phyloP scores from a whole-genome alignment of 2,329 filamentous ascomycete species.

The Sclerotinia borealis region DNA sequence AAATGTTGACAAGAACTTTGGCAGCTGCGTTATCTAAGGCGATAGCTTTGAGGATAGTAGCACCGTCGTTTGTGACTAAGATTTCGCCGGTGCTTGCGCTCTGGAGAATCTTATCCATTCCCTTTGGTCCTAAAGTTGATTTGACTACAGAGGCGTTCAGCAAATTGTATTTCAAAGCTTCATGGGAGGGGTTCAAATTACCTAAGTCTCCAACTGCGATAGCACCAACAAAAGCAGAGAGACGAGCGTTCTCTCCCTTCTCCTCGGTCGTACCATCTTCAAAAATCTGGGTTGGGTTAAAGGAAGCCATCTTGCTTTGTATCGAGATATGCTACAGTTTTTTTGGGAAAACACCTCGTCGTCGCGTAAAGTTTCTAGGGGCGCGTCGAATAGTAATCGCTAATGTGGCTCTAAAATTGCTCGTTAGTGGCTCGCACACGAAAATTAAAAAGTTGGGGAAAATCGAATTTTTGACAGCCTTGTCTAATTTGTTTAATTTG shows the following conservation, averaged over 20 bases:
- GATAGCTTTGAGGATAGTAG: slow-evolving; percentile 96
- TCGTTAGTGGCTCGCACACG: slow-evolving; percentile 14
- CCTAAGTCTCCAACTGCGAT: slow-evolving; percentile 89
- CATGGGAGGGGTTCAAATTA: slow-evolving; percentile 11
- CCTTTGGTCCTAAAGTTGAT: slow-evolving; percentile 93
- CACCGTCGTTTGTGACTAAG: slow-evolving; percentile 97
- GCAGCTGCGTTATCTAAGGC: slow-evolving; percentile 97
- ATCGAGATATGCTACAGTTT: slow-evolving; percentile 12
- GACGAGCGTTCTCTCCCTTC: slow-evolving; percentile 98
- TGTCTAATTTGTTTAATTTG: neutral
- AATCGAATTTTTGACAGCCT: slow-evolving; percentile 9
- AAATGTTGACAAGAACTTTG: slow-evolving; percentile 98
- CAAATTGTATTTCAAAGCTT: slow-evolving; percentile 6
- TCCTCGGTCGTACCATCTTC: slow-evolving; percentile 94
- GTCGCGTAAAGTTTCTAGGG: slow-evolving; percentile 12
- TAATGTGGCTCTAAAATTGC: slow-evolving; percentile 10
- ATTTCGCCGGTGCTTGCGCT: slow-evolving; percentile 97
- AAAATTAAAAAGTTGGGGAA: slow-evolving; percentile 13
- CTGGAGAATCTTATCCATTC: slow-evolving; percentile 64
- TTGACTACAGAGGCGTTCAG: slow-evolving; percentile 55
- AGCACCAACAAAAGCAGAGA: slow-evolving; percentile 95
- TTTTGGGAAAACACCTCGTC: slow-evolving; percentile 14
- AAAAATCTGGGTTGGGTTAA: slow-evolving; percentile 96
- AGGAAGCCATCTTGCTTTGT: slow-evolving; percentile 40
- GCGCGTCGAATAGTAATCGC: slow-evolving; percentile 13